Evolutionary conservation across 192 early-diverging fungal genomes (phyloP), one percentile per base, ranked within the genome.

Genomic region (Haplosporangium gracile): DNA sequence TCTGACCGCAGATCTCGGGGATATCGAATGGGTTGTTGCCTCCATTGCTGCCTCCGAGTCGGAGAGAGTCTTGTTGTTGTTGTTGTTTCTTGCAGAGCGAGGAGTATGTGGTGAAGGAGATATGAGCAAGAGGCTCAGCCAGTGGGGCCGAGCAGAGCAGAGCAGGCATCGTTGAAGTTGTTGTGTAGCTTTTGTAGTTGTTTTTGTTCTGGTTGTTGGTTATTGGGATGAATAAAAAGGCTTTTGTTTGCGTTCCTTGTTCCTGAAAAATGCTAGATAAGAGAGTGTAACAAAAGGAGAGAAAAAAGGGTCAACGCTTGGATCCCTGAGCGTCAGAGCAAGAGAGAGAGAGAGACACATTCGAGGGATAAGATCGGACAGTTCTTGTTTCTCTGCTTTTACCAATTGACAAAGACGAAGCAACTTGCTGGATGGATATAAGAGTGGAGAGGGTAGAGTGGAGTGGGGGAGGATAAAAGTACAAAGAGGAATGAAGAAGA

Each of bases 1-100:
- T 86, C 29, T 69, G 65, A 22, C 81, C 84, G 34, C 79, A 86
- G 5, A 86, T 29, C 72, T 86, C 84, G 7, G 84, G 79, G 16
- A 86, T 47, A 26, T 57, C 39, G 68, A 86, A 75, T 18, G 32
- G 51, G 70, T 34, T 74, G 18, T 68, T 71, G 65, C 18, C 11
- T 40, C 36, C 72, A 68, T 29, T 49, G 72, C n/a, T 47, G 29
- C 1, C 18, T 51, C 18, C 18, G 20, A 51, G 49, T 45, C 43
- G 11, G 43, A 51, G 20, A 2, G 20, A 20, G 49, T 4, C n/a
- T n/a, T 11, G 26, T 10, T 65, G 71, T 65, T 68, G 72, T 13
- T 55, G 16, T 45, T 45, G 40, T 32, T 60, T 80, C 55, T 63
- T 65, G 60, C 63, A 16, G 57, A 47, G 2, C 11, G 36, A 24